Percentiles rank a stretch among this genome's conserved stretches.
These are phyloP conservation scores for Bryoglossum gracile DNA, from an alignment of 495 filamentous ascomycete genomes.

Conservation along the genomic window DNA sequence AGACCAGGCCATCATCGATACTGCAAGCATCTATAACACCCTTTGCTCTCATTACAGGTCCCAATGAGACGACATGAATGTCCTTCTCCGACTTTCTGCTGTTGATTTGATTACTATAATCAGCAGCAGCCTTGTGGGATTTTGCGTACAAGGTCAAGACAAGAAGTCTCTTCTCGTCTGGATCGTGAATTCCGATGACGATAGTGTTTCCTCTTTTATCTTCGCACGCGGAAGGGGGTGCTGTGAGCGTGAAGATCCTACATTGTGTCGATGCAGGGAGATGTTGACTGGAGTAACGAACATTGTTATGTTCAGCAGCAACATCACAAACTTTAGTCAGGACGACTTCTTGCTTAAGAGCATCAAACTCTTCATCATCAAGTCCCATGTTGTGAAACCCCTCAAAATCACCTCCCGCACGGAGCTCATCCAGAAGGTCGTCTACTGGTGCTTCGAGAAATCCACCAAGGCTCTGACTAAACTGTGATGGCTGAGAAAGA, in stretches of 20 bases:
- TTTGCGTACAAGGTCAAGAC: conserved; percentile 54
- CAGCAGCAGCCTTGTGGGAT: conserved; percentile 21
- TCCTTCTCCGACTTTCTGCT: conserved; percentile 21
- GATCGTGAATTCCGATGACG: conserved; percentile 62
- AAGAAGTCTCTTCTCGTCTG: conserved; percentile 57
- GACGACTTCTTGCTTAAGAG: conserved; percentile 65
- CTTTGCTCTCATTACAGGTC: conserved; percentile 41
- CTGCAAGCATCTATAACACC: conserved; percentile 70
- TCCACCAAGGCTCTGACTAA: conserved; percentile 36
- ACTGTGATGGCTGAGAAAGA: conserved; percentile 19
- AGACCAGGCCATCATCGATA: conserved; percentile 58
- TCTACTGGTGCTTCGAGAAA: conserved; percentile 64
- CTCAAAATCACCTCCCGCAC: conserved; percentile 51
- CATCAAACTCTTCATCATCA: conserved; percentile 59
- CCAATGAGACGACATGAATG: conserved; percentile 29
- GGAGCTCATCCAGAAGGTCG: conserved; percentile 62
- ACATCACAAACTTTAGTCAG: conserved; percentile 67
- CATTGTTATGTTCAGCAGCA: conserved; percentile 52
- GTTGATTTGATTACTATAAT: conserved; percentile 10
- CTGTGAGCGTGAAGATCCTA: conserved; percentile 59
- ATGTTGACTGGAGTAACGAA: conserved; percentile 46
- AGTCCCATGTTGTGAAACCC: conserved; percentile 64
- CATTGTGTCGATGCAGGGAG: conserved; percentile 40
- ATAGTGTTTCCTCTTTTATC: conserved; percentile 43
- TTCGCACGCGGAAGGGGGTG: conserved; percentile 47